Percentiles rank a stretch among this genome's conserved stretches.
These are phyloP conservation scores for Tolypocladium cylindrosporum DNA, from an alignment of 2,329 filamentous ascomycete genomes.

Conservation along the genomic window DNA sequence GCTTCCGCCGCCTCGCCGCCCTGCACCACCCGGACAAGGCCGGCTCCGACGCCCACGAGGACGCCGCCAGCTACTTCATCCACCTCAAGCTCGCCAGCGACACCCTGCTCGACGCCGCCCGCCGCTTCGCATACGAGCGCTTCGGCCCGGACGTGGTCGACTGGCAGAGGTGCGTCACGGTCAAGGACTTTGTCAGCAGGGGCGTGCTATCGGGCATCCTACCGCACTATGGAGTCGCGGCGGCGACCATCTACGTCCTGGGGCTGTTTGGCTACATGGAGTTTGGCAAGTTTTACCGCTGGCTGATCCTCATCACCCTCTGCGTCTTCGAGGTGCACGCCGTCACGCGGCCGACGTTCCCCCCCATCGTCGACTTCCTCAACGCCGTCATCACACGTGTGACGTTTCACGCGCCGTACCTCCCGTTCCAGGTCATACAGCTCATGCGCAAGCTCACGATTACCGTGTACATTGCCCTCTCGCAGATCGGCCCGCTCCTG, in stretches of 20 bases:
- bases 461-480: slow-evolving; percentile 73
- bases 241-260: slow-evolving; percentile 48
- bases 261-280: slow-evolving; percentile 58
- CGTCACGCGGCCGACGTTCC: slow-evolving; percentile 44
- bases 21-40: slow-evolving; percentile 80
- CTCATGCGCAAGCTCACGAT: slow-evolving; percentile 68
- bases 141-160: slow-evolving; percentile 64
- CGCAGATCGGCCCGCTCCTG: slow-evolving; percentile 66
- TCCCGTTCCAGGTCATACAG: slow-evolving; percentile 77
- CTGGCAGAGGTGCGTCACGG: slow-evolving; percentile 57
- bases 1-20: slow-evolving; percentile 68
- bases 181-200: slow-evolving; percentile 61
- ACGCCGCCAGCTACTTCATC: slow-evolving; percentile 52
- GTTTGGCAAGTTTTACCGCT: slow-evolving; percentile 56
- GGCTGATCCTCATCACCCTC: slow-evolving; percentile 44
- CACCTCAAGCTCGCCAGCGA: slow-evolving; percentile 77
- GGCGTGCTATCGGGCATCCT: slow-evolving; percentile 50
- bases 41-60: slow-evolving; percentile 21
- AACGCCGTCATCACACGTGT: slow-evolving; percentile 32
- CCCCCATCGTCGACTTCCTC: slow-evolving; percentile 31
- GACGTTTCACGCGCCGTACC: slow-evolving; percentile 46
- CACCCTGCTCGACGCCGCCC: slow-evolving; percentile 64
- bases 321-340: slow-evolving; percentile 47
- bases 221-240: slow-evolving; percentile 51
- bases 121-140: slow-evolving; percentile 80